Base-by-base conservation (phyloP, 768 basidiomycete species). In the Royoungia palumana region DNA sequence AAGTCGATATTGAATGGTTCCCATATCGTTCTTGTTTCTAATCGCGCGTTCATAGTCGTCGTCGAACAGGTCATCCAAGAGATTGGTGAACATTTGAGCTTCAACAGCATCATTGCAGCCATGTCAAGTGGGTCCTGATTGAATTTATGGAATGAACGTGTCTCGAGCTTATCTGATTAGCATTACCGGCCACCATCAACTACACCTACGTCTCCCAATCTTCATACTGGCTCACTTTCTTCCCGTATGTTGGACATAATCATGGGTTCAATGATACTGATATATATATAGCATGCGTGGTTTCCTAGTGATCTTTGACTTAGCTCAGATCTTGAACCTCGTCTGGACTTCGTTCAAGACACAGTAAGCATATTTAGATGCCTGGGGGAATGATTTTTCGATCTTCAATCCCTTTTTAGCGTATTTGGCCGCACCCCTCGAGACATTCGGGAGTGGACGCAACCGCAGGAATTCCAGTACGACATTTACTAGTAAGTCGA, bases 281-380 rank as follows among this genome's bases (percentile, higher is more conserved):
- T 6, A 27, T 37, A 30, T 30, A 12, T 58, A 19, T 56, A 91
- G 89, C 7, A 75, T 98, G 32, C 90, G 95, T 64, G 96, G 94
- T 21, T 96, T 97, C 79, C 79, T 98, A 35, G 87, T 83, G 10
- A 75, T 97, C 47, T 98, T 98, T 63, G 96, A 99, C 66, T 74
- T 99, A 28, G 95, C 96, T 6, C 96, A 99, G 69, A 82, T 98
- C 43, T 68, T 98, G 70, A 96, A 96, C 62, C 76, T 99, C 21
- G 58, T 94, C 30, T 88, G 83, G 80, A 75, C 88, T 35, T 87
- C 82, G n/a, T 75, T 94, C 75, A 87, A 85, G 72, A 93, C 88
- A 17, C 81, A 73, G 87, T 89, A 62, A 34, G 82, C 24, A 25
- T 35, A 14, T 17, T 0, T 13, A 10, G 35, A 7, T 6, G 21